phyloP scores from a whole-genome alignment of 2,329 filamentous ascomycete genomes.

The Talaromyces rugulosus region DNA sequence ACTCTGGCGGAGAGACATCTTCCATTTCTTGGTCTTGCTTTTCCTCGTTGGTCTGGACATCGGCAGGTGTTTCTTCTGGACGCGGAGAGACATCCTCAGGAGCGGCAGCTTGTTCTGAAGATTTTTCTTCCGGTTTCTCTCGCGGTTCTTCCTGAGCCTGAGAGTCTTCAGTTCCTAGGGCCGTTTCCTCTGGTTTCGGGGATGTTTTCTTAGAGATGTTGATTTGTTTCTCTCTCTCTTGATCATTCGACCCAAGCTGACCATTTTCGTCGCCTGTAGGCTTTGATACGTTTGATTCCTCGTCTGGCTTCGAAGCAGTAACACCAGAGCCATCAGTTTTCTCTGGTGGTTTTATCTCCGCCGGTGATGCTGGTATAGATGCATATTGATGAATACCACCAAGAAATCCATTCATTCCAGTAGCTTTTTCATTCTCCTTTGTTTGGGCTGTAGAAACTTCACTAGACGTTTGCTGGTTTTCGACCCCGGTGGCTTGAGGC shows the following conservation, averaged over 20 bases:
- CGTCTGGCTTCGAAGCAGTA: neutral
- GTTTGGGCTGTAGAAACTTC: conserved; percentile 6
- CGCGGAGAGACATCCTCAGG: neutral
- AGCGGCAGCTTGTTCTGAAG: neutral
- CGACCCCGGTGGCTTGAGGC: neutral
- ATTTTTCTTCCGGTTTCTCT: neutral
- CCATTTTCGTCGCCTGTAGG: neutral
- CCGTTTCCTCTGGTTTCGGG: neutral
- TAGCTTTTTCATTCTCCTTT: conserved; percentile 1
- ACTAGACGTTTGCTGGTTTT: conserved; percentile 17
- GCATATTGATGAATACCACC: conserved; percentile 23
- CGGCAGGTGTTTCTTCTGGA: neutral
- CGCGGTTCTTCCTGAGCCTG: neutral
- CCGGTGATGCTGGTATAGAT: conserved; percentile 14
- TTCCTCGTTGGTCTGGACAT: neutral
- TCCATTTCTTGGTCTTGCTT: conserved; percentile 1
- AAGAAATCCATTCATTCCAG: conserved; percentile 13
- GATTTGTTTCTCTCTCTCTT: neutral
- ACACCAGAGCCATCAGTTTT: neutral
- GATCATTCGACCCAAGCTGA: neutral
- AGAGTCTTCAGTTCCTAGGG: neutral
- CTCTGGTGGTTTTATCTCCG: neutral
- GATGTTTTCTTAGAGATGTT: neutral
- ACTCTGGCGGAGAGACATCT: neutral
- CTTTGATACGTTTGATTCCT: neutral